These are phyloP conservation scores for Sugiyamaella valdiviana DNA, from an alignment of 805 yeast genomes.

Conservation along the genomic window DNA sequence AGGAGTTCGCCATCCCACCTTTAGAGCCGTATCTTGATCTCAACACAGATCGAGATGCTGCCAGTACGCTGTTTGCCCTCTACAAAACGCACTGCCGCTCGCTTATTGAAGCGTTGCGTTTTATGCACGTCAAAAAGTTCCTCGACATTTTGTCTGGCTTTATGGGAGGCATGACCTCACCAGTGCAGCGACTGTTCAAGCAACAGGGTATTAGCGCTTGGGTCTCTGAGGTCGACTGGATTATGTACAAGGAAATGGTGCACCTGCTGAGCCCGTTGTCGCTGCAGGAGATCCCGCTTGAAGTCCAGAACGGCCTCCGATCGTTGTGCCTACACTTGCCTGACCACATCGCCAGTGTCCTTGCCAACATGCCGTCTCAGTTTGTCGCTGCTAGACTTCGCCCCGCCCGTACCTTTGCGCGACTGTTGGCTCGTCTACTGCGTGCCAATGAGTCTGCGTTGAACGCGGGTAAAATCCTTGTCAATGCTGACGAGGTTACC, in stretches of 20 bases:
- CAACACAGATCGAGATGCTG: conserved; percentile 49
- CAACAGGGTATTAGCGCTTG: conserved; percentile 48
- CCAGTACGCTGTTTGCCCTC: conserved; percentile 53
- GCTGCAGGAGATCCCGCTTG: conserved; percentile 50
- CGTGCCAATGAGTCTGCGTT: conserved; percentile 49
- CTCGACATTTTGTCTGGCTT: conserved; percentile 49
- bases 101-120: conserved; percentile 59
- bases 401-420: conserved; percentile 49
- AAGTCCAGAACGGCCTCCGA: conserved; percentile 49
- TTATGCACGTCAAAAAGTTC: conserved; percentile 58
- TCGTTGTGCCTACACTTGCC: conserved; percentile 46
- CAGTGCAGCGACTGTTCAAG: conserved; percentile 53
- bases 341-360: conserved; percentile 29
- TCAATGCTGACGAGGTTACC: conserved; percentile 38
- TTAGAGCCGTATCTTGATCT: conserved; percentile 38
- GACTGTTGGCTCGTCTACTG: conserved; percentile 48
- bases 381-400: conserved; percentile 48
- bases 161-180: conserved; percentile 52
- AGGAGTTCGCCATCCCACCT: conserved; percentile 22
- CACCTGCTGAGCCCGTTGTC: conserved; percentile 58
- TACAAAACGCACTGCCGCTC: conserved; percentile 61
- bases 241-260: conserved; percentile 51
- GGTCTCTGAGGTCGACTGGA: conserved; percentile 61
- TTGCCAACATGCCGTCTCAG: conserved; percentile 40
- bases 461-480: conserved; percentile 43